phyloP scores from a whole-genome alignment of 2,329 filamentous ascomycete species.

The Xylariaceae sp. region DNA sequence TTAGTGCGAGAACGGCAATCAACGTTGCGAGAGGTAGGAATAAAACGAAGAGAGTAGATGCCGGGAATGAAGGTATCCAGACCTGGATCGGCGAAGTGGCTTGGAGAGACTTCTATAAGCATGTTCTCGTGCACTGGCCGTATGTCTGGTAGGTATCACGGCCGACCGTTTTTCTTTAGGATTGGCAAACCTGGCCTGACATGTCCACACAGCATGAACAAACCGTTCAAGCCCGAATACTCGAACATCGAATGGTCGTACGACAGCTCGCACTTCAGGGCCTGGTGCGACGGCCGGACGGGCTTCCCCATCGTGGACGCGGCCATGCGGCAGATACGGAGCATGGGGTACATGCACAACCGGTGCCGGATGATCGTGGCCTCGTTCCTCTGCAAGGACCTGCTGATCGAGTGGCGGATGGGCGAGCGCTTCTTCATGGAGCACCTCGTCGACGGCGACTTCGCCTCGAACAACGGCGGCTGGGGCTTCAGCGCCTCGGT shows the following conservation, averaged over 20 bases:
- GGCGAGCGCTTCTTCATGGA: slow-evolving; percentile 83
- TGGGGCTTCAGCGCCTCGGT: slow-evolving; percentile 46
- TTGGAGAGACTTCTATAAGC: slow-evolving; percentile 85
- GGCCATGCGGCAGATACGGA: slow-evolving; percentile 71
- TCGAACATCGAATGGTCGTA: slow-evolving; percentile 81
- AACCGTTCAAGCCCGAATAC: slow-evolving; percentile 72
- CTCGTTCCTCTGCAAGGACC: slow-evolving; percentile 73
- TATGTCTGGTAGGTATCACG: slow-evolving; percentile 78
- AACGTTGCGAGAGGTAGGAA: slow-evolving; percentile 48
- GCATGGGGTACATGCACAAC: slow-evolving; percentile 76
- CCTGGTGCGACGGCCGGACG: slow-evolving; percentile 70
- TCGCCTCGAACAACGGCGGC: slow-evolving; percentile 68
- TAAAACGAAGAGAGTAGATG: slow-evolving; percentile 57
- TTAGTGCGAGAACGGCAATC: slow-evolving; percentile 64
- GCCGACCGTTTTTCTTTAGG: no score
- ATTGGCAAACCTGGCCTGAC: no score
- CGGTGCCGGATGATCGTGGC: slow-evolving; percentile 79
- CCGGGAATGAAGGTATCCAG: slow-evolving; percentile 58
- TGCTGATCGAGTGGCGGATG: slow-evolving; percentile 77
- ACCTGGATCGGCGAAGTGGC: slow-evolving; percentile 79
- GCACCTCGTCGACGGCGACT: slow-evolving; percentile 71
- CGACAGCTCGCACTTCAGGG: slow-evolving; percentile 59
- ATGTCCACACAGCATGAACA: slow-evolving; percentile 47
- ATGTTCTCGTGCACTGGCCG: slow-evolving; percentile 80
- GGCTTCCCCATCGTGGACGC: slow-evolving; percentile 83